Evolutionary conservation across 129 eudicot genomes (phyloP).

Genomic region (Saposhnikovia divaricata): DNA sequence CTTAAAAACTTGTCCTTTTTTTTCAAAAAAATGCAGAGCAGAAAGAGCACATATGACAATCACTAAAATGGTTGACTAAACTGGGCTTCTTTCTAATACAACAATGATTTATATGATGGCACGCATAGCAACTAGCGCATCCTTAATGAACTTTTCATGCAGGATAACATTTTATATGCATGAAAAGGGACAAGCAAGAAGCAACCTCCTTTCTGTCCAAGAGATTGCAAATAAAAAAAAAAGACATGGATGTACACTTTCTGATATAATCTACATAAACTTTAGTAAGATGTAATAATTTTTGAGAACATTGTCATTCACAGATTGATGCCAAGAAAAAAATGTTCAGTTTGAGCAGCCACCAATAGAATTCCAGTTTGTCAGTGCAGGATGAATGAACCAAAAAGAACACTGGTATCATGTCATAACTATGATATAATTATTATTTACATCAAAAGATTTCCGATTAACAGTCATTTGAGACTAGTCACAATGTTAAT

Average conservation of each 20-base stretch:
- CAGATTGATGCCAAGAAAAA: not conserved
- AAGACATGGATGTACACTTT: not conserved
- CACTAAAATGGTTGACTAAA: slow-evolving; percentile 22
- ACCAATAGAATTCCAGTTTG: not conserved
- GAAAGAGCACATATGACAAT: slow-evolving; percentile 7
- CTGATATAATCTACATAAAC: not conserved
- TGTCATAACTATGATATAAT: not conserved
- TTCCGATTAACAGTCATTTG: not conserved
- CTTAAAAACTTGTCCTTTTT: not conserved
- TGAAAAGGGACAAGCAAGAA: not conserved
- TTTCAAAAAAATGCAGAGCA: not conserved
- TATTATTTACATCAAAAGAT: not conserved
- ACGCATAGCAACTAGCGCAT: slow-evolving; percentile 14
- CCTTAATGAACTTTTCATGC: slow-evolving; percentile 21
- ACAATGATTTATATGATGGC: slow-evolving; percentile 23
- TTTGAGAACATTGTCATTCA: slow-evolving; percentile 13
- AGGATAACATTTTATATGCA: slow-evolving; percentile 16
- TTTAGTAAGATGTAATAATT: not conserved
- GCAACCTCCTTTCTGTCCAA: not conserved
- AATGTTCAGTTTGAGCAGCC: not conserved
- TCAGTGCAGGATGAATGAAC: not conserved
- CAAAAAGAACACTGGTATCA: not conserved
- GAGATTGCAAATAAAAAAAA: not conserved
- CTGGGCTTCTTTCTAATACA: not conserved
- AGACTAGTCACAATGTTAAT: not conserved